Percentiles rank a stretch among this genome's conserved stretches.
phyloP scores from a whole-genome alignment of 108 stramenopile species.

The Hondaea fermentalgiana region DNA sequence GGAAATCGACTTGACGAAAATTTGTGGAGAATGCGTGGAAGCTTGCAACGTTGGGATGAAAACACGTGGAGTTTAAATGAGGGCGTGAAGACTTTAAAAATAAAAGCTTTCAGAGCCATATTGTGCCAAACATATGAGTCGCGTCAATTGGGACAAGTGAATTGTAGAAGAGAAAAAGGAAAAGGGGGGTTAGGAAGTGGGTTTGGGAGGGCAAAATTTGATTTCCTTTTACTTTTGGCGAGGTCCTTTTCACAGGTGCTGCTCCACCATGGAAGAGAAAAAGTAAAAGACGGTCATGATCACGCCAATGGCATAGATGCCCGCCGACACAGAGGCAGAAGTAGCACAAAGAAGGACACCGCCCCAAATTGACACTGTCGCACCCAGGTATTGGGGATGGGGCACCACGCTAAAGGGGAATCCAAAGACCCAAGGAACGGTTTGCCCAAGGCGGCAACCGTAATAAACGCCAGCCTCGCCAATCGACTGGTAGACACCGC shows the following conservation, averaged over 20 bases:
- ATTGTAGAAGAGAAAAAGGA: no score
- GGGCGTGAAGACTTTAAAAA: no score
- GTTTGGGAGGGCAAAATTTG: no score
- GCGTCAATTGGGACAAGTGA: no score
- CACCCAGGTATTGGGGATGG: slow-evolving; percentile 10
- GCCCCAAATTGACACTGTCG: neutral
- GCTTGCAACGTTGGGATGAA: no score
- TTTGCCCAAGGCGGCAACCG: neutral
- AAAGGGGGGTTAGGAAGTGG: no score
- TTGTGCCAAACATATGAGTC: no score
- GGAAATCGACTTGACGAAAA: no score
- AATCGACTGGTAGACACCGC: neutral
- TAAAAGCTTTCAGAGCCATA: no score
- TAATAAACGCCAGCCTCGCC: slow-evolving; percentile 7
- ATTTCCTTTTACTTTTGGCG: neutral
- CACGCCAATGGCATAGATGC: neutral
- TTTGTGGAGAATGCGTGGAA: no score
- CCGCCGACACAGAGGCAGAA: neutral
- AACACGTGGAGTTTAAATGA: no score
- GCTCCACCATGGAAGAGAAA: neutral
- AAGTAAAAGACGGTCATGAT: neutral
- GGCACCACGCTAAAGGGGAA: slow-evolving; percentile 3
- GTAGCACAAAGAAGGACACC: neutral
- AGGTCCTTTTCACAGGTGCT: neutral
- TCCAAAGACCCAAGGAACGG: neutral